Base-by-base conservation (phyloP, 192 early-diverging fungal species). In the Linnemannia elongata region DNA sequence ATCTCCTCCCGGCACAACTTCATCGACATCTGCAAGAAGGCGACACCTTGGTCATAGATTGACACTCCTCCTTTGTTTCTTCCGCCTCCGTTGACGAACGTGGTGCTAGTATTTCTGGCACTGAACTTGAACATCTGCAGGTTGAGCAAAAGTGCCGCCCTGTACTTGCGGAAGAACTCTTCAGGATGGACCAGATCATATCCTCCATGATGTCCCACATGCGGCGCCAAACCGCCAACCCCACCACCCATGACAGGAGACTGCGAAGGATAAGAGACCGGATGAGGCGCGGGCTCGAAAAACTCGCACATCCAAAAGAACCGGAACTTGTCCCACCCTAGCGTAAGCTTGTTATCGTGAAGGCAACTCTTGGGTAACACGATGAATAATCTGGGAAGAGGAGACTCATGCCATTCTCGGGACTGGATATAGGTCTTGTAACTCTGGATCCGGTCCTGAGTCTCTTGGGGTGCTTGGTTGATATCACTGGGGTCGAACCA, bases 231-330 rank as follows among this genome's bases (percentile, higher is more conserved):
- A 2, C 30, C 27, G 12, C 30, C 38, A 39, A 39, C n/a, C 9
- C 24, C 12, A 27, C 27, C 24, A 6, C 9, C 27, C 3, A 27
- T 24, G 24, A 30, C 60, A 66, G 60, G n/a, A 33, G 30, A 15
- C 30, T 33, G 60, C 27, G 24, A 63, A 63, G 9, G 27, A 24
- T 27, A 63, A 63, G 57, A 63, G n/a, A 9, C 8, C 57, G 6
- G 27, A 63, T 1, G 7, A 27, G 57, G n/a, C n/a, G 30, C n/a
- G 10, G 60, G 27, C 30, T 66, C 60, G 60, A 66, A 30, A 33
- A 30, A 33, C 30, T 66, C 60, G 30, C 60, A 66, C 60, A 66
- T 66, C 60, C 60, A 66, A 66, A 66, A 66, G 60, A 66, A 66
- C 27, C 60, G 60, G 27, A 66, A 66, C 12, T 66, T 66, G 30